phyloP scores from a whole-genome alignment of 441 rosid genomes.

The Adansonia gregorii region DNA sequence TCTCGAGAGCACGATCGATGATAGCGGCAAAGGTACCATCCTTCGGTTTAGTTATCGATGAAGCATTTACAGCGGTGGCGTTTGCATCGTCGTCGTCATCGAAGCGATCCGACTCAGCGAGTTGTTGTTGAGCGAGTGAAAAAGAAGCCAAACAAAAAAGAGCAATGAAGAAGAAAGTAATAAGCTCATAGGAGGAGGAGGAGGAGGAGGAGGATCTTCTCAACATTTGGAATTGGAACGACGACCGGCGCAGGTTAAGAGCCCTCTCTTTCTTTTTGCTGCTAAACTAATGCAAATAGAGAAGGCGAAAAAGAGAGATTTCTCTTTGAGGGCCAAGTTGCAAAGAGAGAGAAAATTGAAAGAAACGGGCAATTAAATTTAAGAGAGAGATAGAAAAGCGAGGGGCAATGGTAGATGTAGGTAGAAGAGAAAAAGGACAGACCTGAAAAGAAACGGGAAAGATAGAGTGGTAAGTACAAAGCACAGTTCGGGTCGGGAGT shows the following conservation, averaged over 20 bases:
- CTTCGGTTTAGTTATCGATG: slow-evolving; percentile 57
- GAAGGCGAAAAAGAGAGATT: neutral
- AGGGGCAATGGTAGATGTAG: neutral
- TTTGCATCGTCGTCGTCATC: slow-evolving; percentile 9
- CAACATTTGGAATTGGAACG: slow-evolving; percentile 18
- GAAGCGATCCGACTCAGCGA: slow-evolving; percentile 24
- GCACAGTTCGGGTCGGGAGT: neutral
- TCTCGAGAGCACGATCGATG: slow-evolving; percentile 92
- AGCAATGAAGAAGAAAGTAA: slow-evolving; percentile 6
- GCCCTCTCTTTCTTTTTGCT: neutral
- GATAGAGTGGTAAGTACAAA: neutral
- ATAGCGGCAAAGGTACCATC: slow-evolving; percentile 88
- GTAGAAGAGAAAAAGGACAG: neutral
- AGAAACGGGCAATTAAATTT: neutral
- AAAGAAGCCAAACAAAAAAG: slow-evolving; percentile 21
- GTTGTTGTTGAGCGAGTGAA: slow-evolving; percentile 24
- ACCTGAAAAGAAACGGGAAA: neutral
- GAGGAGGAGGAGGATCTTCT: slow-evolving; percentile 5
- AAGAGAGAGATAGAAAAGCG: neutral
- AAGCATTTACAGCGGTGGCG: slow-evolving; percentile 43
- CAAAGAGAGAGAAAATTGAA: slow-evolving; percentile 5
- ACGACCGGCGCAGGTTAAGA: slow-evolving; percentile 16
- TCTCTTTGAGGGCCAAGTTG: neutral
- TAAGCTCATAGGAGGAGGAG: neutral
- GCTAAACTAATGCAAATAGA: neutral